Base-by-base conservation (phyloP, 805 yeast genomes). In the Metschnikowia amazonensis region DNA sequence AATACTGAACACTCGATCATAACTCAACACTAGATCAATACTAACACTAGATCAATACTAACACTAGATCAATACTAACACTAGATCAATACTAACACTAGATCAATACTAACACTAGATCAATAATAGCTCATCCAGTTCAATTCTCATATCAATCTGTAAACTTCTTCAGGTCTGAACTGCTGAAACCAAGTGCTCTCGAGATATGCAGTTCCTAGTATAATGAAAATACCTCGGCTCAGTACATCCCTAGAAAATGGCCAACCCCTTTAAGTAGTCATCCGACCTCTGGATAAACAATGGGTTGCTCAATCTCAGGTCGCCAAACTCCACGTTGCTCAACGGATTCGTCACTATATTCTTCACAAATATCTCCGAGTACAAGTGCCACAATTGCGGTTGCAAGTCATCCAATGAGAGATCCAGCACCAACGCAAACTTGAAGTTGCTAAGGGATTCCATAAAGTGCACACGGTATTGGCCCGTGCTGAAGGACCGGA, bases 381-480 rank as follows among this genome's bases (percentile, higher is more conserved):
- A 86, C 23, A 87, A 72, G 47, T 77, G 80, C 56, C 74, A 74
- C 44, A 87, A 65, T 7, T 74, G 78, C 9, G 62, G 60, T 55
- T 79, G 82, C 45, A 85, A 58, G 52, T 80, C 76, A 42, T 80
- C 83, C 9, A 78, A 71, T 1, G 56, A 57, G 27, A 79, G 75
- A 62, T 89, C 96, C 7, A 92, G 81, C 24, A 89, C 64, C 20
- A 90, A 60, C 28, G 86, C 82, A 56, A 92, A 81, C 63, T 87
- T 81, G 47, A 90, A 66, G 30, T 89, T 89, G 1, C 94, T 77
- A 4, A 89, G 79, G 1, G 95, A 81, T 62, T 89, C 96, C 56
- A 74, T 77, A 53, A 79, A 83, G 60, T 92, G 97, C 23, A 88
- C 80, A 51, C 90, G 75, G 63, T 84, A 90, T 50, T 79, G 77